Base-by-base conservation (phyloP, 306 rosid genomes). In the Trichosanthes truncata region DNA sequence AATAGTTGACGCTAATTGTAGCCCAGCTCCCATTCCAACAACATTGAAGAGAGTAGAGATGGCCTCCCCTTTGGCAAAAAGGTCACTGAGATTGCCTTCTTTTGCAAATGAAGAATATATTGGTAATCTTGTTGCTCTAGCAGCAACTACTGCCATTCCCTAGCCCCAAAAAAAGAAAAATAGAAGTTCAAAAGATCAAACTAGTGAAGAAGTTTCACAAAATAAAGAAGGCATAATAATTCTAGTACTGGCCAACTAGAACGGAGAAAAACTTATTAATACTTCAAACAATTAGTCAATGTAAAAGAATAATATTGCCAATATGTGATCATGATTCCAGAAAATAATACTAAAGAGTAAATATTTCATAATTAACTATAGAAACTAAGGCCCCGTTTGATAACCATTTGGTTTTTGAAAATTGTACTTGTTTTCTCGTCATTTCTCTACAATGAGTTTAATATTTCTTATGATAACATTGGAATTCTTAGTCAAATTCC, bases 111-210 rank as follows among this genome's bases (percentile, higher is more conserved):
- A 88, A 41, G 99, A 95, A 90, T 95, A 95, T 85, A 95, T 95
- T n/a, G 99, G 99, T 84, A 95, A 88, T 79, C 99, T 88, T 53
- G 99, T 95, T 69, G 99, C 99, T 85, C 97, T 92, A 36, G 99
- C 99, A 35, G 99, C 99, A 85, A 93, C 99, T 76, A 93, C 91
- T 48, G 97, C 99, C 93, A 95, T 92, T 52, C 99, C 99, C 97
- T 95, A 83, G 84, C 71, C 83, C 41, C 81, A 74, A 68, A 80
- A 46, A 48, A 26, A 61, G 53, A 78, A 17, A 53, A 51, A 74
- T 81, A 67, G 48, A 74, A 36, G 11, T 23, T 71, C 36, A 11
- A 45, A 45, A 41, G 52, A 5, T 38, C 49, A 67, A 67, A 67
- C 25, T 38, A 36, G 73, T 10, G 48, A 36, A 67, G 29, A 67